These are phyloP conservation scores for Avena sativa DNA, from an alignment of 176 grass and related monocot genomes.

Conservation along the genomic window DNA sequence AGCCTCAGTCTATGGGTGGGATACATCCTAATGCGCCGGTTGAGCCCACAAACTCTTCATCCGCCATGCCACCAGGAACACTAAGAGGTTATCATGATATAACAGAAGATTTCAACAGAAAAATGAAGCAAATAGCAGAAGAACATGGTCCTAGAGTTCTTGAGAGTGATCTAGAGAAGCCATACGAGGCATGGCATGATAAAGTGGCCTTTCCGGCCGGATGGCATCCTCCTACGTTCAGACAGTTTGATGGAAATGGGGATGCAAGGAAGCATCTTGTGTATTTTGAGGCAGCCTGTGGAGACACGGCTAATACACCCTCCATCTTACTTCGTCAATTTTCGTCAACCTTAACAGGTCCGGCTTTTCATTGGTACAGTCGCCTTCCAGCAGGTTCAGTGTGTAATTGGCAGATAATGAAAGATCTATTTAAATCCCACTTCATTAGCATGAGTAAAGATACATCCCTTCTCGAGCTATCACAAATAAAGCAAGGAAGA, in stretches of 20 bases:
- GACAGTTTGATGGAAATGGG: background rate
- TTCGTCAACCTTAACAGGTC: background rate
- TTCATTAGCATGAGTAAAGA: constrained; percentile 11
- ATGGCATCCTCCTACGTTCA: constrained; percentile 11
- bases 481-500: background rate
- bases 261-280: background rate
- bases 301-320: background rate
- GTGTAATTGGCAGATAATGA: background rate
- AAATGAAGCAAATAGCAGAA: constrained; percentile 7
- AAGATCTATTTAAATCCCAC: constrained; percentile 5
- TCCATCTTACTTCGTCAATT: background rate
- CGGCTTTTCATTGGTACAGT: constrained; percentile 24
- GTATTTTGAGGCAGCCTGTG: constrained; percentile 2
- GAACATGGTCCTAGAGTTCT: background rate
- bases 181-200: constrained; percentile 33
- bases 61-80: background rate
- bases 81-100: constrained; percentile 28
- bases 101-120: background rate
- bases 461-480: background rate
- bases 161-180: constrained; percentile 5
- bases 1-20: background rate
- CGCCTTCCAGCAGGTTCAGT: background rate
- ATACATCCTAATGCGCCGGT: background rate
- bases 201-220: background rate
- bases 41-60: no score